Percentiles rank a stretch among this genome's conserved stretches.
Conservation (phyloP, 371 early-diverging fungal species). For the Chytridiales sp. region DNA sequence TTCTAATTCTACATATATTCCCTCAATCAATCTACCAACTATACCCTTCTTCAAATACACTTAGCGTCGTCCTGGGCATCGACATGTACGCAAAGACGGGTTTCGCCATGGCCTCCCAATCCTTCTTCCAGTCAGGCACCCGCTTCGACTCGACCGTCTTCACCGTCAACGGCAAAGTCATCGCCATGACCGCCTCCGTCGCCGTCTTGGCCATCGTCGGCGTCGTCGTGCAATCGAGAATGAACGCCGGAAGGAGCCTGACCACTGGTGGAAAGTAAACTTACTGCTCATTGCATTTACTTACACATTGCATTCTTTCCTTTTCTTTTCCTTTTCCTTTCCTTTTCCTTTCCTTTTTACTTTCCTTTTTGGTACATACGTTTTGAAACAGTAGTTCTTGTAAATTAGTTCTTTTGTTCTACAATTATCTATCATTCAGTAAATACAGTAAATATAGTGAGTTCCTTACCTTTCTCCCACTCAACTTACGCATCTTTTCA, state of each 20-base stretch:
- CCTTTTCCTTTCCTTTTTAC: conserved; percentile 2
- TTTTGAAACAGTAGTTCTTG: not conserved
- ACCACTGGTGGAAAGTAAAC: no score
- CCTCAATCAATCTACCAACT: no score
- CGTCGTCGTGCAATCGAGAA: conserved; percentile 31
- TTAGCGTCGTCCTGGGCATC: conserved; percentile 29
- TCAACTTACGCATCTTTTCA: not conserved
- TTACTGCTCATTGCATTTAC: no score
- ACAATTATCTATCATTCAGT: not conserved
- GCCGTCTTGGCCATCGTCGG: conserved; percentile 26
- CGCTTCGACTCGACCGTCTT: conserved; percentile 3
- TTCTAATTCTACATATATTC: no score
- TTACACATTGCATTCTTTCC: no score
- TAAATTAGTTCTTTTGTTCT: not conserved
- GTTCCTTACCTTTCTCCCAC: not conserved
- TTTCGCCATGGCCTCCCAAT: conserved; percentile 23
- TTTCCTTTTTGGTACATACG: not conserved
- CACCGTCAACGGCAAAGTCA: conserved; percentile 13
- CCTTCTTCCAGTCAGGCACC: conserved; percentile 17
- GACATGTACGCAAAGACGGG: conserved; percentile 40
- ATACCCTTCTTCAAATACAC: no score
- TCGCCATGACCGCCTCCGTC: conserved; percentile 16
- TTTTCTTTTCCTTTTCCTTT: conserved; percentile 1
- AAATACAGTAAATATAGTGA: no score
- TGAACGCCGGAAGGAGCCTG: conserved; percentile 25